phyloP scores from a whole-genome alignment of 805 yeast genomes.

The Ascoidea rubescens region DNA sequence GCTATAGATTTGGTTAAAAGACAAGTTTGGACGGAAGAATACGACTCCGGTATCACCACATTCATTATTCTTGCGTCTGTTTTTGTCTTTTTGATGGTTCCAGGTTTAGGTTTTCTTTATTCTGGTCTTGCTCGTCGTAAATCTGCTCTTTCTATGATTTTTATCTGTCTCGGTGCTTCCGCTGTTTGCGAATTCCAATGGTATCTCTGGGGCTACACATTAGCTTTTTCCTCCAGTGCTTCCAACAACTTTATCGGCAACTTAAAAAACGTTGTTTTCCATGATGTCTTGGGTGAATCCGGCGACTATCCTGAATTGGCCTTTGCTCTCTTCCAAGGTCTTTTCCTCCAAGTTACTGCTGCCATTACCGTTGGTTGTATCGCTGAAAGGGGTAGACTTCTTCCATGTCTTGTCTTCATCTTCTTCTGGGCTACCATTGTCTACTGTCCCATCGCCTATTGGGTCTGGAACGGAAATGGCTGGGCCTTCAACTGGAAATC shows the following conservation, averaged over 20 bases:
- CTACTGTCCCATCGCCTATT: slow-evolving; percentile 87
- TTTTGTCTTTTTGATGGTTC: too few relatives aligned
- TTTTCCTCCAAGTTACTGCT: slow-evolving; percentile 83
- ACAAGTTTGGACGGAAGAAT: too few relatives aligned
- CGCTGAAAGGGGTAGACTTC: slow-evolving; percentile 83
- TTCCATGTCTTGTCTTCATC: slow-evolving; percentile 71
- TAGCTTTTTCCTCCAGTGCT: slow-evolving; percentile 72
- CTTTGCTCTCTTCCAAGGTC: slow-evolving; percentile 78
- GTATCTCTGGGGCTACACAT: slow-evolving; percentile 96
- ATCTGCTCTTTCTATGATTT: slow-evolving; percentile 76
- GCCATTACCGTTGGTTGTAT: slow-evolving; percentile 87
- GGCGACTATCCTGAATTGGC: slow-evolving; percentile 66
- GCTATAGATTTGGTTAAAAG: too few relatives aligned
- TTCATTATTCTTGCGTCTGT: too few relatives aligned
- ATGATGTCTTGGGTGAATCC: slow-evolving; percentile 35
- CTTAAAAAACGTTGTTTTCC: slow-evolving; percentile 1
- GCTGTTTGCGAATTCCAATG: slow-evolving; percentile 74
- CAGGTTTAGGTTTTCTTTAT: slow-evolving; percentile 86
- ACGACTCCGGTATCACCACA: too few relatives aligned
- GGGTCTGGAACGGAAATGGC: slow-evolving; percentile 91
- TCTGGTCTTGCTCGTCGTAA: slow-evolving; percentile 86
- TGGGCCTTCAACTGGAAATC: slow-evolving; percentile 68
- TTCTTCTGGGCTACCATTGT: slow-evolving; percentile 87
- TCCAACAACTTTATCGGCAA: slow-evolving; percentile 82
- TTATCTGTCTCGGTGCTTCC: slow-evolving; percentile 61